phyloP scores from a whole-genome alignment of 2,329 filamentous ascomycete species.

The Thelonectria discophora region DNA sequence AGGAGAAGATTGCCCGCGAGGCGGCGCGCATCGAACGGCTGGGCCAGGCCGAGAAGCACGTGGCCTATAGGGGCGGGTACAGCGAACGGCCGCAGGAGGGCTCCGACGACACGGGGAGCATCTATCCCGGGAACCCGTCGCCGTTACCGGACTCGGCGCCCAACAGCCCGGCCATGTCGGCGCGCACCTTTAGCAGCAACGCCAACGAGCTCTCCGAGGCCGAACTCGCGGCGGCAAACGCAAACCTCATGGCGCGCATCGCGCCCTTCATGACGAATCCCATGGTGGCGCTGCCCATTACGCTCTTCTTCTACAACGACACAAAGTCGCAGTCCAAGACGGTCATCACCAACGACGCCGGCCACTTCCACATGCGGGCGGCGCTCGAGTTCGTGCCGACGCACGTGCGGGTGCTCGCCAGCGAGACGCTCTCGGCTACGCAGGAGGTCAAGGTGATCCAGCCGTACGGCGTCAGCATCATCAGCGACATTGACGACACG shows the following conservation, averaged over 20 bases:
- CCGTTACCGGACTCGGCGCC: constrained; percentile 51
- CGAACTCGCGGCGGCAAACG: constrained; percentile 82
- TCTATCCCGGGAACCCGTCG: constrained; percentile 45
- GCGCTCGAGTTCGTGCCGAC: constrained; percentile 91
- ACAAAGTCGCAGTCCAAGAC: constrained; percentile 82
- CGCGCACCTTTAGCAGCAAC: constrained; percentile 48
- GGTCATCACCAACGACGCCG: constrained; percentile 84
- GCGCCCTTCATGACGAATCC: constrained; percentile 91
- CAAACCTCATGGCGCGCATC: constrained; percentile 86
- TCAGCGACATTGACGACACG: constrained; percentile 98
- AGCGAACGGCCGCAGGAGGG: constrained; percentile 70
- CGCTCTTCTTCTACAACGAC: constrained; percentile 95
- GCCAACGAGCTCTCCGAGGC: constrained; percentile 73
- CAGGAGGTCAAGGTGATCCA: constrained; percentile 82
- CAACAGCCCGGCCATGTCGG: constrained; percentile 53
- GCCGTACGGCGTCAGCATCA: constrained; percentile 83
- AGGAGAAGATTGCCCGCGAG: constrained; percentile 75
- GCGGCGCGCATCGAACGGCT: constrained; percentile 78
- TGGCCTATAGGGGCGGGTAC: constrained; percentile 76
- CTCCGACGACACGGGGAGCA: constrained; percentile 47
- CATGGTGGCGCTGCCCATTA: constrained; percentile 79
- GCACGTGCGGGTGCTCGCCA: constrained; percentile 85
- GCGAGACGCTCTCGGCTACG: constrained; percentile 82
- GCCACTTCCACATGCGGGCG: constrained; percentile 85
- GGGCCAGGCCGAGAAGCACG: constrained; percentile 75